Base-by-base conservation (phyloP, 2,329 filamentous ascomycete genomes). In the Colletotrichum brevisporum region DNA sequence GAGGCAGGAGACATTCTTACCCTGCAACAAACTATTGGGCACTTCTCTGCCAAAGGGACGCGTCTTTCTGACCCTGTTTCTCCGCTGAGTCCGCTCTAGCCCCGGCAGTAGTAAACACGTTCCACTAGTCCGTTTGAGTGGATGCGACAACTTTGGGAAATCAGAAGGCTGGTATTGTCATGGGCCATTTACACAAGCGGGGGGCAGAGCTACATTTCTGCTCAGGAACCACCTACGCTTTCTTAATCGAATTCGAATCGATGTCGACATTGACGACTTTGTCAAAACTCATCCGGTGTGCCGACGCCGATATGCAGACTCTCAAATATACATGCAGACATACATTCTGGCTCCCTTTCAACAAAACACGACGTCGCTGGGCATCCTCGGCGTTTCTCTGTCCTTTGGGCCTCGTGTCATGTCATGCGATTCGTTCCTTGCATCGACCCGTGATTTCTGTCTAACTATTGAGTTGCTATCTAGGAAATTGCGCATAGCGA, bases 381-480 rank as follows among this genome's bases (percentile, higher is more conserved):
- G 31, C 31, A 36, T 10, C 8, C 31, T 36, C 31, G 31, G 10
- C 10, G 41, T 16, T 43, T 12, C 41, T 43, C 4, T 15, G 16
- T 43, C 10, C 16, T 15, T 15, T 43, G 3, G 10, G 13, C 13
- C 41, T 43, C 15, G 10, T 15, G 13, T 43, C 41, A 15, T 6
- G 16, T 43, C 41, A 43, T 43, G 41, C 16, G 13, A 43, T 15
- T n/a, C 6, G 10, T n/a, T 15, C 5, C 4, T 43, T 15, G 6
- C 41, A 43, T 43, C 41, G 16, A 54, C 31, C 31, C 27, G 36
- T 39, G 9, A 21, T 54, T 45, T 41, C 54, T n/a, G 43, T 55
- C 53, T 67, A 31, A 60, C 47, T 58, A 31, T 61, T 39, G 41
- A 55, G 59, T 69, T 69, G 55, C 66, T 66, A 69, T 69, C 62